Base-by-base conservation (phyloP, 768 basidiomycete genomes). In the Trametes cingulata region DNA sequence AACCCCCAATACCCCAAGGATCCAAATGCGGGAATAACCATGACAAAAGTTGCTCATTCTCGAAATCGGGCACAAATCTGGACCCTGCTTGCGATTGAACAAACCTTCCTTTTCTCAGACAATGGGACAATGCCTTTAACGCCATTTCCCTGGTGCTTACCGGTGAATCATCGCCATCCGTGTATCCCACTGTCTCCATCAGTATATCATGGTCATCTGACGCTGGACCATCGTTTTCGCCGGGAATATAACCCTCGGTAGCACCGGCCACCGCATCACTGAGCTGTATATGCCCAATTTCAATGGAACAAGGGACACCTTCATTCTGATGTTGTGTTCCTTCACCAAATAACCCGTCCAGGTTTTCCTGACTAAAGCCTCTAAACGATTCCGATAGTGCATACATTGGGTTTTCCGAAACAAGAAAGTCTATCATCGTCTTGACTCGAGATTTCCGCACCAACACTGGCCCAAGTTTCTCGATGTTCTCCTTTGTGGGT, bases 21-120 rank as follows among this genome's bases (percentile, higher is more conserved):
- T n/a, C n/a, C n/a, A 19, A 65, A 29, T 65, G 63, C 0, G 60
- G 60, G 40, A 65, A 65, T 20, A 65, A 25, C 55, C 35, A 57
- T 0, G 63, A 33, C 19, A 65, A 36, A 7, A 65, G 19, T 8
- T 17, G 17, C 1, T 42, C 27, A 41, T 65, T 55, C 13, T 61
- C 29, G 33, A 60, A 60, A 20, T 64, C 59, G 0, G 63, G 55
- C 0, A 64, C 22, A 33, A 49, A 45, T 17, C 53, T 46, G n/a
- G 33, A 37, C 0, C 59, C 54, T 22, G 42, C 40, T 12, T 27
- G 33, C 39, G 52, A 42, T 5, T 20, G 13, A 1, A 54, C 13
- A 12, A 54, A 54, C 8, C 25, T n/a, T 1, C 41, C 19, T 0
- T 29, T 5, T 0, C 22, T 15, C 0, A 54, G 27, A 33, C 52